phyloP scores from a whole-genome alignment of 2,329 filamentous ascomycete species.

The Fusarium subglutinans region DNA sequence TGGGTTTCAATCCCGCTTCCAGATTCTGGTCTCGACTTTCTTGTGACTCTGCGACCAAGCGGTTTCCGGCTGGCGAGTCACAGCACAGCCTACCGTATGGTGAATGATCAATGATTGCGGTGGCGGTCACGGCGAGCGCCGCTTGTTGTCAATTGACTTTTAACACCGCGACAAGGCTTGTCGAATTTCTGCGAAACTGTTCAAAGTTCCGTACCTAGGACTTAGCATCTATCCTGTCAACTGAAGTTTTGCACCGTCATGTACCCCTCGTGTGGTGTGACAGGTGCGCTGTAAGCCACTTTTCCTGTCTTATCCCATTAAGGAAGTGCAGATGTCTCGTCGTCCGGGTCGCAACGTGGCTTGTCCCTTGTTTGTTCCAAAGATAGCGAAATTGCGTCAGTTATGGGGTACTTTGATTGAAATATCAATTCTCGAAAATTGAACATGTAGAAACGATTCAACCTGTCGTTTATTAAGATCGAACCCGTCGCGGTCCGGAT shows the following conservation, averaged over 20 bases:
- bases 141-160: conserved; percentile 21
- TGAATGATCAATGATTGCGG: conserved; percentile 32
- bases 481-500: conserved; percentile 23
- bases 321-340: conserved; percentile 22
- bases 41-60: conserved; percentile 29
- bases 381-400: conserved; percentile 33
- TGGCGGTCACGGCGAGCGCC: conserved; percentile 12
- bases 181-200: background rate
- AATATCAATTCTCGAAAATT: conserved; percentile 29
- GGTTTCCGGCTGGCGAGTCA: conserved; percentile 38
- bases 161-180: background rate
- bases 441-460: conserved; percentile 29
- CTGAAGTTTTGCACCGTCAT: conserved; percentile 18
- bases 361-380: conserved; percentile 29
- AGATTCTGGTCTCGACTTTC: conserved; percentile 3
- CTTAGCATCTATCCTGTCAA: conserved; percentile 16
- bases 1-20: background rate
- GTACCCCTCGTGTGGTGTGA: conserved; percentile 36
- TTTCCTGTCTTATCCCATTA: conserved; percentile 38
- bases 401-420: conserved; percentile 26
- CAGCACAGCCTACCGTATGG: conserved; percentile 23
- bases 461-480: conserved; percentile 41
- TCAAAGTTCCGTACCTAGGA: conserved; percentile 3
- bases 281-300: conserved; percentile 32
- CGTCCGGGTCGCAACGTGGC: conserved; percentile 38